phyloP scores from a whole-genome alignment of 2,329 filamentous ascomycete species.

The Trichoderma citrinoviride region DNA sequence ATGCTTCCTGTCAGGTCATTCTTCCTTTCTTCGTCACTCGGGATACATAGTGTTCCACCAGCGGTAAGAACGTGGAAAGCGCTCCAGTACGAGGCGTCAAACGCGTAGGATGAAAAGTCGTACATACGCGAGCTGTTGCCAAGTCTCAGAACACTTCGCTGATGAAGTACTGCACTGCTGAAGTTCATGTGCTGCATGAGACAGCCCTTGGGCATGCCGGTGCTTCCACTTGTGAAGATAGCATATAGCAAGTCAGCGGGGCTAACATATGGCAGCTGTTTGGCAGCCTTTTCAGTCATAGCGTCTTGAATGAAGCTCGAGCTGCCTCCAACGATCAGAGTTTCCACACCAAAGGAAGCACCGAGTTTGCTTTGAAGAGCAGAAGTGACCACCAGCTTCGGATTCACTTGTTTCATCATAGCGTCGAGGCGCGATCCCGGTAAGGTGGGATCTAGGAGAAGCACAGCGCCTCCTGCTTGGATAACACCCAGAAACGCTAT shows the following conservation, averaged over 20 bases:
- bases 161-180: constrained; percentile 39
- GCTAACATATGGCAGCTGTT: background rate
- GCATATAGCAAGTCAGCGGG: constrained; percentile 1
- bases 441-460: constrained; percentile 23
- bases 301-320: background rate
- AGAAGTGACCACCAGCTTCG: background rate
- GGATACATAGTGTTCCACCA: constrained; percentile 9
- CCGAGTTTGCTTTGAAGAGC: background rate
- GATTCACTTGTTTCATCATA: background rate
- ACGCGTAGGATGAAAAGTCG: constrained; percentile 24
- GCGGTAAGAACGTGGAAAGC: constrained; percentile 20
- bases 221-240: constrained; percentile 2
- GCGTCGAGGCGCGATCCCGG: background rate
- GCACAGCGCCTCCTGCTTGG: constrained; percentile 30
- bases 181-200: constrained; percentile 37
- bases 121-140: constrained; percentile 5
- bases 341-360: background rate
- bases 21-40: background rate
- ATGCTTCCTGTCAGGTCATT: background rate
- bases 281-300: background rate
- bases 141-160: constrained; percentile 29
- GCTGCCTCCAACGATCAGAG: background rate
- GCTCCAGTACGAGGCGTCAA: constrained; percentile 21
- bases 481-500: constrained; percentile 29
- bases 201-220: constrained; percentile 26